Conservation (phyloP, 2,329 filamentous ascomycete genomes). For the Claviceps digitariae region DNA sequence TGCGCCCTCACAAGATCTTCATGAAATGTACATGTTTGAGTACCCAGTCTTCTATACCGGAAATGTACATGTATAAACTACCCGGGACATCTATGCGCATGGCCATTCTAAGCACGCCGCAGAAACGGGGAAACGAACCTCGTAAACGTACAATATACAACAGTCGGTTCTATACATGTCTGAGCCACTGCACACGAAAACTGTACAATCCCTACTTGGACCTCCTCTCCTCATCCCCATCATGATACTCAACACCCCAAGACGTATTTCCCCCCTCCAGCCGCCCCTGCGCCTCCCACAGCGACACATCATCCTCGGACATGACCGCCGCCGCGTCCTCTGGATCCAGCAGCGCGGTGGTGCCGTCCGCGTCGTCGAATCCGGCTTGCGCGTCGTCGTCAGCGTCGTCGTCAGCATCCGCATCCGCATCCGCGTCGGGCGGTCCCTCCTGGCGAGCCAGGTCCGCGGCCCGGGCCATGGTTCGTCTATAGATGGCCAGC, state of each 20-base stretch:
- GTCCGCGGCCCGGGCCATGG: constrained; percentile 48
- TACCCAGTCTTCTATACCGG: too few relatives aligned
- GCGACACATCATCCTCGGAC: constrained; percentile 45
- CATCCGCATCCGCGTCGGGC: constrained; percentile 6
- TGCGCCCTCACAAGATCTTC: too few relatives aligned
- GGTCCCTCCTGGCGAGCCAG: constrained; percentile 33
- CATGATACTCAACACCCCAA: constrained; percentile 20
- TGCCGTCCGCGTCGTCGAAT: constrained; percentile 23
- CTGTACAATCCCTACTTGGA: too few relatives aligned
- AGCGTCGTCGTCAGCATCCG: constrained; percentile 16
- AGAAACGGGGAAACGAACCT: too few relatives aligned
- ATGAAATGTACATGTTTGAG: too few relatives aligned
- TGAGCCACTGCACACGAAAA: too few relatives aligned
- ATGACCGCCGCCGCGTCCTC: constrained; percentile 40
- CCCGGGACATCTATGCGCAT: too few relatives aligned
- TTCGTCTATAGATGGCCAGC: constrained; percentile 68
- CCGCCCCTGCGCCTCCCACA: constrained; percentile 34
- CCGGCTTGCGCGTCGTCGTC: constrained; percentile 10
- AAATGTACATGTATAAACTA: too few relatives aligned
- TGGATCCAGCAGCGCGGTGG: constrained; percentile 27
- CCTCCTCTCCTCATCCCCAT: too few relatives aligned
- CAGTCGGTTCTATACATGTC: too few relatives aligned
- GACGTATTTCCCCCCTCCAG: constrained; percentile 15
- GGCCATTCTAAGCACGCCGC: too few relatives aligned
- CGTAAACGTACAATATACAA: too few relatives aligned